phyloP scores from a whole-genome alignment of 768 basidiomycete genomes.

The Lactarius deliciosus region DNA sequence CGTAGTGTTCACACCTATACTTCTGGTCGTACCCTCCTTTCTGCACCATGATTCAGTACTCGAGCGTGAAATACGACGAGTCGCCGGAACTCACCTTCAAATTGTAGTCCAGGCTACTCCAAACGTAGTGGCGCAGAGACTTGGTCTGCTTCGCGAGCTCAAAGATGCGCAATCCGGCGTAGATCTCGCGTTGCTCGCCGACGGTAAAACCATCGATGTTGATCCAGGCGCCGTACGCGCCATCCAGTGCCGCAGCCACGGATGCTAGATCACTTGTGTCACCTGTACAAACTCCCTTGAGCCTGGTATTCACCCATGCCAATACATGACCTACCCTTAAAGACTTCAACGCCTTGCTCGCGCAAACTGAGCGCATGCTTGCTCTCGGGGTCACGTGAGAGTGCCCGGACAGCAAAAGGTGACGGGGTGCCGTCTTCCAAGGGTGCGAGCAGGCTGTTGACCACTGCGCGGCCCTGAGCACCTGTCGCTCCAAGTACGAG shows the following conservation, averaged over 20 bases:
- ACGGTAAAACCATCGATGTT: slow-evolving; percentile 40
- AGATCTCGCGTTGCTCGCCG: slow-evolving; percentile 43
- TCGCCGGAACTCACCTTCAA: slow-evolving; percentile 35
- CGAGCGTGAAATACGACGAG: neutral
- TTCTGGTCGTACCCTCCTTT: slow-evolving; percentile 31
- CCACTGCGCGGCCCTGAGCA: slow-evolving; percentile 43
- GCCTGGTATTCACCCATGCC: neutral
- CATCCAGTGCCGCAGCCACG: slow-evolving; percentile 37
- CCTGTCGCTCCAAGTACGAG: slow-evolving; percentile 47
- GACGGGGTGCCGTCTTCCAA: slow-evolving; percentile 39
- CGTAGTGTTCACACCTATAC: slow-evolving; percentile 41
- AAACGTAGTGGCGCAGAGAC: slow-evolving; percentile 40
- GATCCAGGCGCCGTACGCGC: slow-evolving; percentile 40
- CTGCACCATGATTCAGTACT: slow-evolving; percentile 5
- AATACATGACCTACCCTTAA: slow-evolving; percentile 35
- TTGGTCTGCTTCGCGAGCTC: slow-evolving; percentile 39
- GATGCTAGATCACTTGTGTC: slow-evolving; percentile 27
- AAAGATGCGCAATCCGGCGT: slow-evolving; percentile 43
- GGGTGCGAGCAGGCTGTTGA: slow-evolving; percentile 38
- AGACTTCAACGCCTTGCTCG: slow-evolving; percentile 38
- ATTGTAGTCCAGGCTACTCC: slow-evolving; percentile 42
- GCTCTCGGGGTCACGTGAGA: slow-evolving; percentile 39
- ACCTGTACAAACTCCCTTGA: slow-evolving; percentile 1
- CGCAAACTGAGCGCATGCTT: slow-evolving; percentile 38
- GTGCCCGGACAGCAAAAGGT: slow-evolving; percentile 42